Base-by-base conservation (phyloP, 371 early-diverging fungal species). In the Lichtheimia hyalospora region DNA sequence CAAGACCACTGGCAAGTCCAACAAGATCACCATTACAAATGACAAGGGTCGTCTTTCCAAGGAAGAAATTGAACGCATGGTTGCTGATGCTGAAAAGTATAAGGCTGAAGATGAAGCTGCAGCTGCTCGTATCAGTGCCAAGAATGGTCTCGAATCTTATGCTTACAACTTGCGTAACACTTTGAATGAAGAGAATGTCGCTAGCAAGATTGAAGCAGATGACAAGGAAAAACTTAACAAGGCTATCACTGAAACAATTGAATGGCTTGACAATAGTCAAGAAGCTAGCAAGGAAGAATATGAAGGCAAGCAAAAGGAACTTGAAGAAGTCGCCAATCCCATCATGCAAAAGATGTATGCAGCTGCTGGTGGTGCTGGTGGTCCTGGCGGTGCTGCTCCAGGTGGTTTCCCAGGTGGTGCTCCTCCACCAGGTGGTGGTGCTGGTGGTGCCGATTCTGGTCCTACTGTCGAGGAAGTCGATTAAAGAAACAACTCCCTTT, bases 11-110 rank as follows among this genome's bases (percentile, higher is more conserved):
- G 95, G 96, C 66, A 87, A 87, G 70, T 86, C 90, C 67, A 92
- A 96, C 89, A 93, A 92, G 83, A 95, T 97, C 76, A 96, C 95
- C 84, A 95, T 97, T 82, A 96, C 96, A 87, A 95, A 94, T 88
- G 96, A 96, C 87, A 96, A 96, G 84, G 83, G 71, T 92, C 96
- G 98, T 73, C 89, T 99, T 53, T 89, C 96, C 69, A 92, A 96
- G 89, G 94, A 92, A 69, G 98, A 99, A 59, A 96, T 98, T 67
- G 95, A 97, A 74, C 92, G 95, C 75, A 95, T 98, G 95, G 90
- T 99, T 50, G 62, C 80, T 66, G 98, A 98, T 63, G 98, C 97
- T 63, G 96, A 96, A 82, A 92, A 95, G 86, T 95, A 90, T 89
- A 92, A 92, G 86, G 93, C 89, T 61, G 96, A 96, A 80, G 97